Evolutionary conservation across 208 protist genomes (phyloP), one percentile per base, ranked within the genome.

Genomic region (Porcisia hertigi): DNA sequence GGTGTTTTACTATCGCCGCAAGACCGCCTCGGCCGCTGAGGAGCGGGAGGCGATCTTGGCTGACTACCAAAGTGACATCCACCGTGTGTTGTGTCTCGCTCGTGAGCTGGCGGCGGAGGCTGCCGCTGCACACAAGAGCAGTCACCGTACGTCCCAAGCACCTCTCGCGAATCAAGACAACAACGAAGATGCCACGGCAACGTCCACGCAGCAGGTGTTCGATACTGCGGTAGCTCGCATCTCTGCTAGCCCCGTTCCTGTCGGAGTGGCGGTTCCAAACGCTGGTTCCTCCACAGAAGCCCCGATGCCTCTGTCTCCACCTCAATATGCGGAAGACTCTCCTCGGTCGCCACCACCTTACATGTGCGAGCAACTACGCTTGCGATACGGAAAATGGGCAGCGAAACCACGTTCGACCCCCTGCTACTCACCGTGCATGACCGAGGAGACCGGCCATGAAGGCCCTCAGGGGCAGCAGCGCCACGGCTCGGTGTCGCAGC

Each of bases 1-100:
- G 58, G n/a, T 77, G 8, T 63, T 77, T 36, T 81, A 75, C 62
- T 86, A 80, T 70, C 78, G 83, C 12, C 41, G 55, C n/a, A 74
- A 85, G 73, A 64, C 45, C 12, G 57, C 52, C 64, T 60, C 60
- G 1, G 69, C 59, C 25, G 80, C 62, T 0, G 66, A 72, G 54
- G 70, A 71, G 55, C 71, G 57, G 11, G 71, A 69, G 36, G 53
- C 69, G 60, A 52, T 77, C 52, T 49, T 82, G 49, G 53, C 23
- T 36, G 71, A 76, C 39, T 81, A 85, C 70, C 64, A 55, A 52
- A n/a, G 62, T 11, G 83, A 86, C 64, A 25, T 86, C 36, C 64
- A 72, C 20, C n/a, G 55, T 34, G 54, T 62, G 23, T 52, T 85
- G 30, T 34, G 72, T 4, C 73, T 85, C 16, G 69, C 73, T 0